Evolutionary conservation across 768 basidiomycete genomes (phyloP).

Genomic region (Ramaria sp.): DNA sequence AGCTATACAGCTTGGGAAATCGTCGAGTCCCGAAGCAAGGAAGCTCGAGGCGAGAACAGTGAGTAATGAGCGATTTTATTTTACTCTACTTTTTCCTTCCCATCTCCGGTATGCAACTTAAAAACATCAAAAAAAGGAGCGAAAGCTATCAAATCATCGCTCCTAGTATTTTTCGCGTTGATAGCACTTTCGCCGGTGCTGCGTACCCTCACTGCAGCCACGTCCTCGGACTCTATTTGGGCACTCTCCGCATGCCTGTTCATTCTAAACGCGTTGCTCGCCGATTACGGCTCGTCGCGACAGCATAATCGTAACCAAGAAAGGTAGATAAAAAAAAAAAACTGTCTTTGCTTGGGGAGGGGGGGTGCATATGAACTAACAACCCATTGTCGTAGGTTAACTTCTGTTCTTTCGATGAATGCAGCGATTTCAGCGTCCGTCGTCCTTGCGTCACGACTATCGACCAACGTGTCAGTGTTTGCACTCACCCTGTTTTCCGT

Average conservation of each 20-base stretch:
- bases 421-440: constrained; percentile 89
- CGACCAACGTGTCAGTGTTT: constrained; percentile 78
- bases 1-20: constrained; percentile 59
- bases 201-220: constrained; percentile 85
- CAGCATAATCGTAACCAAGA: constrained; percentile 37
- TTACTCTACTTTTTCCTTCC: background rate
- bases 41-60: constrained; percentile 18
- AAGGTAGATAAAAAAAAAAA: too few relatives aligned
- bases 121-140: constrained; percentile 36
- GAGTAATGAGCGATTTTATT: constrained; percentile 11
- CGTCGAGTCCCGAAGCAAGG: constrained; percentile 26
- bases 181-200: constrained; percentile 87
- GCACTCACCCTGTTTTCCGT: constrained; percentile 79
- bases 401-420: constrained; percentile 79
- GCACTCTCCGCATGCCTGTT: constrained; percentile 83
- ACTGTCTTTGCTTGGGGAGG: too few relatives aligned
- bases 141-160: constrained; percentile 65
- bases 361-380: too few relatives aligned
- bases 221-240: constrained; percentile 96
- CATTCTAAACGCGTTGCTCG: constrained; percentile 67
- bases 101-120: background rate
- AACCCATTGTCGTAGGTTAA: constrained; percentile 42
- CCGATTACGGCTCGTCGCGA: constrained; percentile 60
- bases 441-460: constrained; percentile 83
- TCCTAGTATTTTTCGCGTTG: constrained; percentile 81